These are phyloP conservation scores for Phytophthora vignae DNA, from an alignment of 352 stramenopile genomes.

Conservation along the genomic window DNA sequence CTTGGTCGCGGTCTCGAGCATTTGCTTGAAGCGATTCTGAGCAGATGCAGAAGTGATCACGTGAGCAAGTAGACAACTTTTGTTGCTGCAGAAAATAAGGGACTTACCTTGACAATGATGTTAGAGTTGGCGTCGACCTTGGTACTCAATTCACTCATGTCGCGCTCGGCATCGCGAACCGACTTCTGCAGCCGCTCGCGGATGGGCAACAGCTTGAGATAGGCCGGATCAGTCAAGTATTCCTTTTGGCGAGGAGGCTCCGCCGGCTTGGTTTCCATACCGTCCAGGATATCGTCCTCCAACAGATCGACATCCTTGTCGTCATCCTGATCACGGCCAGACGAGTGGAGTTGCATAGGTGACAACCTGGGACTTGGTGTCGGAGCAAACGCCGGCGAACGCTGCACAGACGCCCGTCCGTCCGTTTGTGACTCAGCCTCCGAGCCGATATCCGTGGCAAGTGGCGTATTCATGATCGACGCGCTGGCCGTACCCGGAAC, in stretches of 20 bases:
- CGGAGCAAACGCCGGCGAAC: constrained; percentile 65
- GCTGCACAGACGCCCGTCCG: constrained; percentile 66
- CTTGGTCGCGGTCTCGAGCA: constrained; percentile 71
- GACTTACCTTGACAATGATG: constrained; percentile 81
- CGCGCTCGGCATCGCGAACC: constrained; percentile 69
- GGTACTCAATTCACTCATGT: constrained; percentile 66
- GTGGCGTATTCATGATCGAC: constrained; percentile 76
- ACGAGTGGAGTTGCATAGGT: constrained; percentile 33
- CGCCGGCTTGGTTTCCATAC: constrained; percentile 71
- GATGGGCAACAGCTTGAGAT: constrained; percentile 69
- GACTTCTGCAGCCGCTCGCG: constrained; percentile 75
- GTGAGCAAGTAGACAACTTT: not conserved
- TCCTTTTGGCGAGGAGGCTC: constrained; percentile 38
- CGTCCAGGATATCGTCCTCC: constrained; percentile 79
- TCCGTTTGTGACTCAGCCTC: constrained; percentile 69
- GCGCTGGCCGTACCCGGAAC: constrained; percentile 41
- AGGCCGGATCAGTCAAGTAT: constrained; percentile 72
- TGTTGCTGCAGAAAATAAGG: not conserved
- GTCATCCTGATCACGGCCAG: constrained; percentile 47
- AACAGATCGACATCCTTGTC: constrained; percentile 84
- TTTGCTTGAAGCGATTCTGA: constrained; percentile 85
- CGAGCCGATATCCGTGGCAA: constrained; percentile 72
- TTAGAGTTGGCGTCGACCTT: constrained; percentile 83
- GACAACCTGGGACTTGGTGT: constrained; percentile 65
- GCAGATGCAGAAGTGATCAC: not conserved